These are phyloP conservation scores for Ophiocordyceps camponoti-rufipedis DNA, from an alignment of 2,329 filamentous ascomycete genomes.

Conservation along the genomic window DNA sequence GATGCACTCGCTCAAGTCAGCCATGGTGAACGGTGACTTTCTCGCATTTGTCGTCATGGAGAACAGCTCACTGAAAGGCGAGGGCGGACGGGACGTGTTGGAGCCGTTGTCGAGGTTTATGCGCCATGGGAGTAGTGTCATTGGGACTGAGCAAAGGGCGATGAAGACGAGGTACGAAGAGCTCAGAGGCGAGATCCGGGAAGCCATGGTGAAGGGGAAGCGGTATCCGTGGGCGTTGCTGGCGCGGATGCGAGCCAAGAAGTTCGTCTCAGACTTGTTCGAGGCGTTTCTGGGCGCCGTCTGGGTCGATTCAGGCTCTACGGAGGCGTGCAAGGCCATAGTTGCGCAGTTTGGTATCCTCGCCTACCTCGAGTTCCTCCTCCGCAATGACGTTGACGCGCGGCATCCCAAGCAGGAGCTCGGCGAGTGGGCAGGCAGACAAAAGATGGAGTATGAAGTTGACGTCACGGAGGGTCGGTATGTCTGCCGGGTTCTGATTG, in stretches of 20 bases:
- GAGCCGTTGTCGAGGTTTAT: slow-evolving; percentile 52
- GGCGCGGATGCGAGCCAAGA: slow-evolving; percentile 44
- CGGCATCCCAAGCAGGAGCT: slow-evolving; percentile 51
- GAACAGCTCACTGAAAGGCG: slow-evolving; percentile 7
- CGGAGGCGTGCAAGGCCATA: slow-evolving; percentile 40
- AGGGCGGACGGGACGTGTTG: slow-evolving; percentile 5
- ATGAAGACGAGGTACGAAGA: slow-evolving; percentile 25
- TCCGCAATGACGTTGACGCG: slow-evolving; percentile 39
- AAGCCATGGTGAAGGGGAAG: slow-evolving; percentile 27
- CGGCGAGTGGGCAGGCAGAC: slow-evolving; percentile 33
- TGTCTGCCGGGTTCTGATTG: slow-evolving; percentile 30
- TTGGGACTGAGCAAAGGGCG: slow-evolving; percentile 26
- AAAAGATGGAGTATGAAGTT: slow-evolving; percentile 35
- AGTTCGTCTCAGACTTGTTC: slow-evolving; percentile 70
- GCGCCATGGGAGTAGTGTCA: slow-evolving; percentile 31
- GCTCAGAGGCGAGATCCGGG: slow-evolving; percentile 28
- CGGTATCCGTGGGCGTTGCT: slow-evolving; percentile 66
- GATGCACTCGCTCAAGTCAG: slow-evolving; percentile 64
- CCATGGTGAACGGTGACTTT: slow-evolving; percentile 64
- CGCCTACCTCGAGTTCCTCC: slow-evolving; percentile 38
- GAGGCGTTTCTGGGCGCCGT: slow-evolving; percentile 69
- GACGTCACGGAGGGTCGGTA: slow-evolving; percentile 12
- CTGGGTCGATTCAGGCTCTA: slow-evolving; percentile 58
- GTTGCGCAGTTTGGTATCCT: slow-evolving; percentile 48
- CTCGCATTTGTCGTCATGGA: slow-evolving; percentile 58